These are phyloP conservation scores for Pichia sp. DNA, from an alignment of 1,139 yeast genomes.

Conservation along the genomic window DNA sequence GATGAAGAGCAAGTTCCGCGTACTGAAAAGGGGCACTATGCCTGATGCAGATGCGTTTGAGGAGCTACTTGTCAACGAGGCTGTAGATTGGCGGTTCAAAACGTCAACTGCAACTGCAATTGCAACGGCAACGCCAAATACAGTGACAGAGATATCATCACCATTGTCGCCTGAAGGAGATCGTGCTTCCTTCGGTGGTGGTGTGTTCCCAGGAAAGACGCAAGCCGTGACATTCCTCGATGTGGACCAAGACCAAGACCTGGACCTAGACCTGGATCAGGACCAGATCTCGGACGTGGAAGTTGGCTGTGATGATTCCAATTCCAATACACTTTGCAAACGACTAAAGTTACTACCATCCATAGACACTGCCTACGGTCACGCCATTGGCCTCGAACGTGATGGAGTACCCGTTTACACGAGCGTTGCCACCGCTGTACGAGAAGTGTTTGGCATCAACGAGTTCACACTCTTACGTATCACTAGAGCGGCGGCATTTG, in stretches of 20 bases:
- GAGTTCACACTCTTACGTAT: conserved; percentile 43
- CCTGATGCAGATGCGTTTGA: conserved; percentile 18
- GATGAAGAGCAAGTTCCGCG: conserved; percentile 14
- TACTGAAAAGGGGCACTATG: conserved; percentile 20
- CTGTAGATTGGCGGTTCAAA: conserved; percentile 30
- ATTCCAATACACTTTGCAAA: too few species aligned
- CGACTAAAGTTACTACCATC: too few species aligned
- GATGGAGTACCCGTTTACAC: conserved; percentile 32
- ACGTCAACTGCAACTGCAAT: not conserved
- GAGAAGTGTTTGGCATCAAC: conserved; percentile 33
- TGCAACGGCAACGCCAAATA: not conserved
- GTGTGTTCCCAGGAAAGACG: conserved; percentile 12
- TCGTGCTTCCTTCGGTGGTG: conserved; percentile 1
- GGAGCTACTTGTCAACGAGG: conserved; percentile 27
- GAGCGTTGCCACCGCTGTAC: conserved; percentile 41
- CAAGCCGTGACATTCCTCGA: conserved; percentile 16
- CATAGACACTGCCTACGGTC: too few species aligned
- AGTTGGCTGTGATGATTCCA: too few species aligned
- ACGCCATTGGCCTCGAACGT: conserved; percentile 8
- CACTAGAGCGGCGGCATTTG: conserved; percentile 48
- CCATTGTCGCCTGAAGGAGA: not conserved
- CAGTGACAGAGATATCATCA: not conserved
- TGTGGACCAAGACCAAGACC: too few species aligned
- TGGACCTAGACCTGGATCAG: too few species aligned
- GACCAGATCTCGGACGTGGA: too few species aligned